phyloP scores from a whole-genome alignment of 257 asterid species.

The Craterostigma plantagineum region DNA sequence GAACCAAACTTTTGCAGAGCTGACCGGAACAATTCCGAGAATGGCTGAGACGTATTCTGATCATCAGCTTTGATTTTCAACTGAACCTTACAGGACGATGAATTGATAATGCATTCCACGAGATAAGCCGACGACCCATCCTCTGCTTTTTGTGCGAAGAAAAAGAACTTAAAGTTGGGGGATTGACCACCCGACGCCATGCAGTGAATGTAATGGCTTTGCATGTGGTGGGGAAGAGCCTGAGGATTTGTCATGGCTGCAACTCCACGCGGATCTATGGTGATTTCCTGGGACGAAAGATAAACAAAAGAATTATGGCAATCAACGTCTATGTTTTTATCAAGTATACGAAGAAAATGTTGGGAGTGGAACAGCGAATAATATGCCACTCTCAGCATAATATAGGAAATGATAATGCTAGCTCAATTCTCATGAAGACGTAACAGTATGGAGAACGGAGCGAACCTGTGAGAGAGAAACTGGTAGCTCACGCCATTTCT shows the following conservation, averaged over 20 bases:
- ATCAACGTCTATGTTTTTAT: not conserved
- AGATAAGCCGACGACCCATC: slow-evolving; percentile 46
- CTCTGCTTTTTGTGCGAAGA: slow-evolving; percentile 65
- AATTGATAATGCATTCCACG: slow-evolving; percentile 64
- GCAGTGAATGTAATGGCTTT: slow-evolving; percentile 63
- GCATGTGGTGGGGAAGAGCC: slow-evolving; percentile 72
- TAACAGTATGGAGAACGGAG: too few species aligned
- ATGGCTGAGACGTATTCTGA: slow-evolving; percentile 49
- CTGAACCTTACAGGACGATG: slow-evolving; percentile 67
- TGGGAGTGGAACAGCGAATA: too few species aligned
- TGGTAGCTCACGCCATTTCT: slow-evolving; percentile 88
- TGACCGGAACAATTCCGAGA: slow-evolving; percentile 56
- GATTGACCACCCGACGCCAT: slow-evolving; percentile 97
- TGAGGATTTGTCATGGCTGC: slow-evolving; percentile 63
- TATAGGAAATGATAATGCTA: too few species aligned
- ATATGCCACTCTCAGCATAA: too few species aligned
- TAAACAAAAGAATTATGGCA: not conserved
- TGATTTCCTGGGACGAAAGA: slow-evolving; percentile 44
- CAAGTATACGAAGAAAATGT: too few species aligned
- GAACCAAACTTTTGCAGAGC: slow-evolving; percentile 53
- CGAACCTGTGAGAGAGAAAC: slow-evolving; percentile 18
- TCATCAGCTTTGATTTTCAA: slow-evolving; percentile 89
- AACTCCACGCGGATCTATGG: slow-evolving; percentile 64
- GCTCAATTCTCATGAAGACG: too few species aligned
- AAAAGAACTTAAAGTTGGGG: slow-evolving; percentile 84